These are phyloP conservation scores for Oryza glumipatula DNA, from an alignment of 176 grass and related monocot genomes.

Conservation along the genomic window DNA sequence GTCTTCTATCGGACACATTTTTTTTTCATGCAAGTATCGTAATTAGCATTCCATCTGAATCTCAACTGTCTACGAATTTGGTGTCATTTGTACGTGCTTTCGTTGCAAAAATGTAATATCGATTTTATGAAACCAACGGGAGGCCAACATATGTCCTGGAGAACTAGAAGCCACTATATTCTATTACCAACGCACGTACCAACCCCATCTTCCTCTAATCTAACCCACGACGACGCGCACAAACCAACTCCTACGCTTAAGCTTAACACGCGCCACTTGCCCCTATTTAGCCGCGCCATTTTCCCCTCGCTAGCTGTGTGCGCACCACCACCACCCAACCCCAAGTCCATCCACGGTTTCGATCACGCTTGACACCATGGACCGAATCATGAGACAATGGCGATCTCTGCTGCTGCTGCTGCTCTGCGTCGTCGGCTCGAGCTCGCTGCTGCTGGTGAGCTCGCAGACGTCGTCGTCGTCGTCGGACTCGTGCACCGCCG, in stretches of 20 bases:
- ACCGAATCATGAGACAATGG: background rate
- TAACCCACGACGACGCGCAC: background rate
- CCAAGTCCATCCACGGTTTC: background rate
- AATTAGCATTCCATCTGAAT: background rate
- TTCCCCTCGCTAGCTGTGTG: background rate
- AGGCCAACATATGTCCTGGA: background rate
- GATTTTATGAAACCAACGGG: background rate
- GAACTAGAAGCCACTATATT: slow-evolving; percentile 37
- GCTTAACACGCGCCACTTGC: background rate
- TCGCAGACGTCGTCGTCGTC: slow-evolving; percentile 21
- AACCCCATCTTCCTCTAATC: background rate
- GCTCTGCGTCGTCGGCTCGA: slow-evolving; percentile 22
- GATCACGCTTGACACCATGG: background rate
- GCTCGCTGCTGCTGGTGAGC: background rate
- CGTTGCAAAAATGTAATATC: background rate
- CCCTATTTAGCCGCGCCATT: slow-evolving; percentile 22
- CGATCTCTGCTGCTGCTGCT: background rate
- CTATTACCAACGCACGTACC: background rate
- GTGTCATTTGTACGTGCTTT: background rate
- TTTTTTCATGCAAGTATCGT: background rate
- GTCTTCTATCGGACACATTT: no score
- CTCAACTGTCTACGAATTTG: background rate
- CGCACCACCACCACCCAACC: background rate
- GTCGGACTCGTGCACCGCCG: slow-evolving; percentile 46
- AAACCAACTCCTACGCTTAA: background rate